A percentile compares a stretch with the other conserved stretches of the same genome.
These are phyloP conservation scores for Herpetomonas muscarum DNA, from an alignment of 208 protist genomes.

Conservation along the genomic window DNA sequence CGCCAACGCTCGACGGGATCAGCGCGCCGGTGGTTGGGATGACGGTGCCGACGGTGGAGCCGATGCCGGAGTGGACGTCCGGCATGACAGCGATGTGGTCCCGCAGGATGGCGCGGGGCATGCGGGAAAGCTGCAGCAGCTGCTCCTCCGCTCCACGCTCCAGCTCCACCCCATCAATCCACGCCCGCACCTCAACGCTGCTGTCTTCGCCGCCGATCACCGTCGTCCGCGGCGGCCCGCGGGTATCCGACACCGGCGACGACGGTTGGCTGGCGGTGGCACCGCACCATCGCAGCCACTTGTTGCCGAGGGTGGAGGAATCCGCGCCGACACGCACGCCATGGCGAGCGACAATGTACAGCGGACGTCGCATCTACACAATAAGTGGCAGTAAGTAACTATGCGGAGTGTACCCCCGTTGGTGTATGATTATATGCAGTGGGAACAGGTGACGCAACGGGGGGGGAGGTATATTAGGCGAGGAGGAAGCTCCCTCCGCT, in stretches of 20 bases:
- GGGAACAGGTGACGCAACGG: too few species aligned
- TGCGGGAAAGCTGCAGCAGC: slow-evolving; percentile 39
- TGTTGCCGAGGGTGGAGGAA: too few species aligned
- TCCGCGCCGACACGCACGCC: too few species aligned
- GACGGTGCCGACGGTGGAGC: slow-evolving; percentile 82
- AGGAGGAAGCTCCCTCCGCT: too few species aligned
- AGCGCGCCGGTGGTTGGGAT: slow-evolving; percentile 75
- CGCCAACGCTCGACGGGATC: slow-evolving; percentile 84
- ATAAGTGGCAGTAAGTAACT: too few species aligned
- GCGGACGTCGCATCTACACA: too few species aligned
- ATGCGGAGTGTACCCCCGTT: too few species aligned
- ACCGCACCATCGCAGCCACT: too few species aligned
- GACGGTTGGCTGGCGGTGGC: too few species aligned
- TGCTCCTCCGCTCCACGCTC: slow-evolving; percentile 52
- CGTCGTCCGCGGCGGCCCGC: neutral
- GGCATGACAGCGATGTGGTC: slow-evolving; percentile 85
- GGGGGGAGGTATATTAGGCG: too few species aligned
- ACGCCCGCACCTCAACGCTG: slow-evolving; percentile 48
- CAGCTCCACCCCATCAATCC: slow-evolving; percentile 60
- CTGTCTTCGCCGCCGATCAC: slow-evolving; percentile 25
- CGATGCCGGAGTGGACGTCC: slow-evolving; percentile 83
- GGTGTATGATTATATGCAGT: too few species aligned
- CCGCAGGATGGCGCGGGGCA: slow-evolving; percentile 46
- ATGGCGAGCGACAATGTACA: too few species aligned
- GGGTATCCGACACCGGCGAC: slow-evolving; percentile 8